Conservation (phyloP, 192 early-diverging fungal genomes). For the Spizellomyces punctatus region DNA sequence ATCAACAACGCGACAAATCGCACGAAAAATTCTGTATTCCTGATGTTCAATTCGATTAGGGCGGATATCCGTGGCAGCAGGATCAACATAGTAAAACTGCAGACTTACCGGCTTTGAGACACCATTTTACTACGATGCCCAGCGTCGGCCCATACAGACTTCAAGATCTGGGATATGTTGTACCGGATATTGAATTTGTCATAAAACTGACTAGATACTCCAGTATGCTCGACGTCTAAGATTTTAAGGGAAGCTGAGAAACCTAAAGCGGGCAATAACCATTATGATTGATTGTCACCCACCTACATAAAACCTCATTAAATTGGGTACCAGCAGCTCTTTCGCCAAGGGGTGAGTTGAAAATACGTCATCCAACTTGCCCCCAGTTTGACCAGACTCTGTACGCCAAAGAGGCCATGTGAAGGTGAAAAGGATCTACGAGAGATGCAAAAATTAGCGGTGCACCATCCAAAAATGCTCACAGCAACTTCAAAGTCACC, state of each 20-base stretch:
- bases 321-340: conserved; percentile 72
- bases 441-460: conserved; percentile 1
- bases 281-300: conserved; percentile 16
- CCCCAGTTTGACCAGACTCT: conserved; percentile 33
- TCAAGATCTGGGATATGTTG: conserved; percentile 91
- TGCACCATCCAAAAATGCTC: neutral
- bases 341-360: conserved; percentile 77
- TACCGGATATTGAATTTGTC: conserved; percentile 99
- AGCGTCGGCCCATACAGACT: conserved; percentile 74
- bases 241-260: neutral
- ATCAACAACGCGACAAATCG: conserved; percentile 88
- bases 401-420: conserved; percentile 68
- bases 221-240: conserved; percentile 93
- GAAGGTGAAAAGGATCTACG: conserved; percentile 77
- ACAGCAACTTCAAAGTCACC: conserved; percentile 41
- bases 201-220: conserved; percentile 90
- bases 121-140: conserved; percentile 70
- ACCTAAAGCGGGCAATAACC: too few species aligned
- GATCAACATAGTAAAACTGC: neutral
- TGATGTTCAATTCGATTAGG: conserved; percentile 9
- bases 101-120: conserved; percentile 57
- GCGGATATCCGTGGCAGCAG: too few species aligned
- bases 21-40: conserved; percentile 76
- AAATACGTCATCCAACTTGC: conserved; percentile 56
- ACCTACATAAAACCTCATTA: conserved; percentile 93